These are phyloP conservation scores for Yarrowia sp. DNA, from an alignment of 805 yeast genomes.

Conservation along the genomic window DNA sequence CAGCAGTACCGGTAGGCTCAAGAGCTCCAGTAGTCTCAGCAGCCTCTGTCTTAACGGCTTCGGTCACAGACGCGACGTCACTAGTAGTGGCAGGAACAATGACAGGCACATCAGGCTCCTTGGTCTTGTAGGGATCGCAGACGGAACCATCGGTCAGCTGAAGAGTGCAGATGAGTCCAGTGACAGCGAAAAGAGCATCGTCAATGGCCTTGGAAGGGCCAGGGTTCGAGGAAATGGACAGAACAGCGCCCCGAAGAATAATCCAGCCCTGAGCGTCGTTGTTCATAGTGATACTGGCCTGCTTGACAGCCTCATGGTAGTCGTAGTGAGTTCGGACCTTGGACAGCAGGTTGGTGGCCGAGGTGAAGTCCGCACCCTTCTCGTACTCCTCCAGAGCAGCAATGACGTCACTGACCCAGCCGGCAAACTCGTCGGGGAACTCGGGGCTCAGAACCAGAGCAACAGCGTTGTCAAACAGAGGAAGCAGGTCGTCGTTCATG, in stretches of 20 bases:
- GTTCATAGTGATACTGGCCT: not conserved
- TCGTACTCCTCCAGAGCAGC: not conserved
- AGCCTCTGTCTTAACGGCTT: no score
- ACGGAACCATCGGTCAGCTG: slow-evolving; percentile 2
- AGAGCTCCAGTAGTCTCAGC: no score
- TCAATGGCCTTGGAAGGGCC: not conserved
- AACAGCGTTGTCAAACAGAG: not conserved
- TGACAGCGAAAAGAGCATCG: not conserved
- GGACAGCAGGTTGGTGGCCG: not conserved
- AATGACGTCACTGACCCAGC: not conserved
- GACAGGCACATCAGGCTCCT: not conserved
- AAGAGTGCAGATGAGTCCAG: not conserved
- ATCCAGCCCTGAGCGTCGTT: not conserved
- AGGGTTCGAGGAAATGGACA: not conserved
- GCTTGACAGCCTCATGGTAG: slow-evolving; percentile 2
- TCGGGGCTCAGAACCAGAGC: not conserved
- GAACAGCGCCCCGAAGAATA: not conserved
- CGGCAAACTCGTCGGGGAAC: not conserved
- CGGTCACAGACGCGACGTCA: no score
- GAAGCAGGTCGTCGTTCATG: not conserved
- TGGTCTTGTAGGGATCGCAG: not conserved
- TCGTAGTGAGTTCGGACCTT: not conserved
- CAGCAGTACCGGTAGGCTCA: no score
- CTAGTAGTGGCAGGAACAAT: not conserved
- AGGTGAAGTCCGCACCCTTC: not conserved